A percentile compares a stretch with the other conserved stretches of the same genome.
phyloP scores from a whole-genome alignment of 306 rosid species.

The Sicyos edulis region DNA sequence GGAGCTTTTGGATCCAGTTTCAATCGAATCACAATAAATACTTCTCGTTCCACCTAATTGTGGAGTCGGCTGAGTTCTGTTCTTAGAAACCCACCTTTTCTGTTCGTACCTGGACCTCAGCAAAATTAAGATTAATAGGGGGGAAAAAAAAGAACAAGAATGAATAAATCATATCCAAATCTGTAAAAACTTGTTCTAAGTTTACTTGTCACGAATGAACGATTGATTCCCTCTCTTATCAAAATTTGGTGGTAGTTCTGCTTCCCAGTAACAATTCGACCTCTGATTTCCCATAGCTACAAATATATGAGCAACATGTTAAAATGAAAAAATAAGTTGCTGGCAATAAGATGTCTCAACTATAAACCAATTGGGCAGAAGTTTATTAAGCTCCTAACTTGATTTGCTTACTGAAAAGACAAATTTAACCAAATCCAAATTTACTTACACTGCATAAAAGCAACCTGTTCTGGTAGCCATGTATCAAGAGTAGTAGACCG shows the following conservation, averaged over 20 bases:
- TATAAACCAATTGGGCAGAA: not conserved
- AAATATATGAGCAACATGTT: conserved; percentile 8
- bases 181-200: conserved; percentile 23
- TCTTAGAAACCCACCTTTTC: conserved; percentile 50
- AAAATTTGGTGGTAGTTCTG: conserved; percentile 45
- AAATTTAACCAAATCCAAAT: not conserved
- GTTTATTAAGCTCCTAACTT: not conserved
- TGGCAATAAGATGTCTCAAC: not conserved
- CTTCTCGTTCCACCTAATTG: conserved; percentile 29
- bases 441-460: conserved; percentile 84
- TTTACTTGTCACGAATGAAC: conserved; percentile 66
- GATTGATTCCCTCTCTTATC: conserved; percentile 45
- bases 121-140: conserved; percentile 17
- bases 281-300: conserved; percentile 65
- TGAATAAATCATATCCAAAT: conserved; percentile 20
- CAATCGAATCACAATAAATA: conserved; percentile 26
- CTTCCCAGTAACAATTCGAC: conserved; percentile 77
- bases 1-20: conserved; percentile 24
- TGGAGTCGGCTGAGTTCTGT: conserved; percentile 29
- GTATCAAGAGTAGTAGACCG: conserved; percentile 91
- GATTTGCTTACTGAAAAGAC: not conserved
- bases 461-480: conserved; percentile 90
- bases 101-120: conserved; percentile 58
- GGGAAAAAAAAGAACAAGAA: conserved; percentile 16
- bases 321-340: not conserved